A percentile compares a stretch with the other conserved stretches of the same genome.
Evolutionary conservation across 2,329 filamentous ascomycete genomes (phyloP).

Genomic region (Penicillium sp.): DNA sequence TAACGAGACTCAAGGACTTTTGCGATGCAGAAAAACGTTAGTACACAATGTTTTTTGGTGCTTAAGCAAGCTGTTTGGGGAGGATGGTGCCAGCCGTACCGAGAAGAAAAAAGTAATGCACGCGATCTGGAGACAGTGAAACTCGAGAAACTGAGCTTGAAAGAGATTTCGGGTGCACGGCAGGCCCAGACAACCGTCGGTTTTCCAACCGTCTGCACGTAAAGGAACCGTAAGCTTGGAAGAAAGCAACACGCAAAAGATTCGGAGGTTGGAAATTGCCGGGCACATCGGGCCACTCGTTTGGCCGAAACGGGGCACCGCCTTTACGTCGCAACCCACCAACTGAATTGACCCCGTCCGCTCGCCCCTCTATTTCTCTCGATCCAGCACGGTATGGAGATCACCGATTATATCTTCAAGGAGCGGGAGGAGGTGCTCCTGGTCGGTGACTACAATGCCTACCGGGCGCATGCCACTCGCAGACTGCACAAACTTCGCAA

Average conservation of each 20-base stretch:
- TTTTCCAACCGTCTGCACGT: background rate
- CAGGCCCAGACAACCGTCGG: background rate
- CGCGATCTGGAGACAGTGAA: background rate
- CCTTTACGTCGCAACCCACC: slow-evolving; percentile 24
- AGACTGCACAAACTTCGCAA: slow-evolving; percentile 79
- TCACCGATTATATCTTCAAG: slow-evolving; percentile 78
- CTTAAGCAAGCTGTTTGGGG: slow-evolving; percentile 13
- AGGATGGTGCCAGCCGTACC: slow-evolving; percentile 20
- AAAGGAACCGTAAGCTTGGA: slow-evolving; percentile 8
- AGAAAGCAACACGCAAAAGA: slow-evolving; percentile 19
- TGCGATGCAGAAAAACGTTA: background rate
- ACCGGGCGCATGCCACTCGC: slow-evolving; percentile 75
- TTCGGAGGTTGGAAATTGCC: slow-evolving; percentile 28
- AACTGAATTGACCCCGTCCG: slow-evolving; percentile 17
- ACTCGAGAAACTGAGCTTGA: background rate
- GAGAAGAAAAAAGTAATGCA: slow-evolving; percentile 4
- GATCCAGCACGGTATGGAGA: slow-evolving; percentile 64
- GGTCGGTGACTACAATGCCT: slow-evolving; percentile 83
- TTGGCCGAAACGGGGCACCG: slow-evolving; percentile 36
- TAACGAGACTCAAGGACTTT: slow-evolving; percentile 22
- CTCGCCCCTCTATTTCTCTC: slow-evolving; percentile 6
- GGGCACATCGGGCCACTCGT: slow-evolving; percentile 30
- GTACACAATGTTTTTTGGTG: background rate
- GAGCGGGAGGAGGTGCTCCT: slow-evolving; percentile 80
- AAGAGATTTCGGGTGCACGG: background rate